Base-by-base conservation (phyloP, 2,329 filamentous ascomycete species). In the Phialocephala sp. region DNA sequence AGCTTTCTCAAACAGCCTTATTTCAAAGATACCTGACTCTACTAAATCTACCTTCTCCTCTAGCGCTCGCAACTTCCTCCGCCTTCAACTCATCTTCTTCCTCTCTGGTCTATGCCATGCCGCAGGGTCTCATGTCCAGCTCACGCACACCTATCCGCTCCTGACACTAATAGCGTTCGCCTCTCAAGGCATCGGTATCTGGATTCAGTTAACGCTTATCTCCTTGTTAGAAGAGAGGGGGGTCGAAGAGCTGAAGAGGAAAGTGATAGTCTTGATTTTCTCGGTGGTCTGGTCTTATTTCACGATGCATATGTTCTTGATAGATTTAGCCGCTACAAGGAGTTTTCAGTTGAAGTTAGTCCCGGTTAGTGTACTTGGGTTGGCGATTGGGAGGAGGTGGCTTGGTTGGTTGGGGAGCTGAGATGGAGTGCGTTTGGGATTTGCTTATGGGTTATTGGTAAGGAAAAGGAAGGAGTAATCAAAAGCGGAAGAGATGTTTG, bases 81-180 rank as follows among this genome's bases (percentile, higher is more conserved):
- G 59, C 1, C n/a, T 63, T 15, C 32, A 63, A 4, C 18, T 63
- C 4, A 22, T 56, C 35, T 66, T 66, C 22, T 14, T 39, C 11
- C 45, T 66, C 8, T 66, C 64, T 1, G 64, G 56, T 9, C 37
- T 57, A 8, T 63, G 62, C 47, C 64, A 66, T 27, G 56, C 50
- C 6, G 50, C 45, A 18, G 64, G 55, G 1, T 66, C 64, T 2
- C 56, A 59, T 15, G n/a, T 43, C 4, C 27, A 50, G 14, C 27
- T 35, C 32, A 8, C 45, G 4, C 39, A 50, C 35, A 66, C 64
- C 2, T 41, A 50, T 11, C 64, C 60, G 15, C 11, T 56, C 2
- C 22, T 37, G 12, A 41, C 43, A 1, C 63, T 60, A 20, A 8
- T 60, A 18, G 39, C 43, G 1, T 66, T 66, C 36, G 22, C 24